Evolutionary conservation across 306 rosid genomes (phyloP), one percentile per base, ranked within the genome.

Genomic region (Senna tora): DNA sequence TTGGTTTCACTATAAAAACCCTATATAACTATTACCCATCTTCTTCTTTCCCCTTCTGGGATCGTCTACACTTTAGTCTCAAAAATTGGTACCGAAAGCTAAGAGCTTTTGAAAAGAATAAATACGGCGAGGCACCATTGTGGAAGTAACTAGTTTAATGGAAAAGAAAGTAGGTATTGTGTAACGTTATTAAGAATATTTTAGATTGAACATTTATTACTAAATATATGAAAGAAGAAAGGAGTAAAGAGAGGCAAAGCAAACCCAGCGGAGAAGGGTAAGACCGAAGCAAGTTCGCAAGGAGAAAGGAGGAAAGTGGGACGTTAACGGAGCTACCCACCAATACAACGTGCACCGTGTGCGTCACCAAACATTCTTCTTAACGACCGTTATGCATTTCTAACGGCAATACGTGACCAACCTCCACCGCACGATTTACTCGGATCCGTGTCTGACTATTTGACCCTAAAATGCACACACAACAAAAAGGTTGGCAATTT

Each of bases 51-150:
- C 15, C 30, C 56, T 12, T 58, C 67, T 25, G 42, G 12, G 12
- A 45, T 66, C 33, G 62, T 67, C 13, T 41, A 61, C 69, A 69
- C 62, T 42, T 10, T n/a, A 17, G 43, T 3, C 42, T 69, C 5
- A 33, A n/a, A 65, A 65, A 57, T 21, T 15, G 55, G 15, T 42
- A 67, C 67, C 43, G 2, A 82, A 46, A 72, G 70, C 11, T 46
- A 49, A 10, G 32, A 80, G 10, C 64, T 77, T 60, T 17, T 15
- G 42, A 16, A 25, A 65, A 10, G 61, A 67, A 57, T 28, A 30
- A 50, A 6, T 2, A 17, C 8, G 10, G n/a, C n/a, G n/a, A n/a
- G n/a, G 17, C 1, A 5, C 2, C 34, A 19, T 7, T 2, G 17
- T 39, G 14, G 14, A 13, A n/a, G n/a, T n/a, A n/a, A 58, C 5